Percentiles rank a stretch among this genome's conserved stretches.
These are phyloP conservation scores for Nadsonia fulvescens DNA, from an alignment of 805 yeast species.

Conservation along the genomic window DNA sequence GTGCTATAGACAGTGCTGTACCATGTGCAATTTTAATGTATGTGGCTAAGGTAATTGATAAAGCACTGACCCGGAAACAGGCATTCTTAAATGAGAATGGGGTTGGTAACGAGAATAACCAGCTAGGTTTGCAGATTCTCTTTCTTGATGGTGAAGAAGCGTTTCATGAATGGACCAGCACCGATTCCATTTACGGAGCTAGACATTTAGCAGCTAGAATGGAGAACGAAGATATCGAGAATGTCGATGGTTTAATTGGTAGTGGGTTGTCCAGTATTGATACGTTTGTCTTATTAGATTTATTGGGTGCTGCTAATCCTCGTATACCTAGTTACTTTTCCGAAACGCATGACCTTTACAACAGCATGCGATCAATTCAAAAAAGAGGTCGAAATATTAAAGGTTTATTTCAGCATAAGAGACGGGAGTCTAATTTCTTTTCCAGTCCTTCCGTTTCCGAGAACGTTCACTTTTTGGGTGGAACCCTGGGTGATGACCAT, in stretches of 20 bases:
- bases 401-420: background rate
- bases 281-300: conserved; percentile 30
- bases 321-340: conserved; percentile 27
- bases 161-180: conserved; percentile 29
- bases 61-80: conserved; percentile 9
- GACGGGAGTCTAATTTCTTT: conserved; percentile 7
- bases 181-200: conserved; percentile 41
- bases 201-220: conserved; percentile 28
- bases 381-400: conserved; percentile 8
- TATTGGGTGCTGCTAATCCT: conserved; percentile 26
- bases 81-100: conserved; percentile 3
- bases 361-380: conserved; percentile 22
- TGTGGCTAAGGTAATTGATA: conserved; percentile 19
- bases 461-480: no score
- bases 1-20: conserved; percentile 43
- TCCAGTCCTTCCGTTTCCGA: conserved; percentile 7
- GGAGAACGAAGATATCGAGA: conserved; percentile 13
- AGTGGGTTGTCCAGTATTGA: conserved; percentile 21
- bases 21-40: conserved; percentile 36
- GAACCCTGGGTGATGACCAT: conserved; percentile 32
- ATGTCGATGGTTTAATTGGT: conserved; percentile 7
- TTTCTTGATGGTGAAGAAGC: conserved; percentile 53
- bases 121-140: conserved; percentile 26
- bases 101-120: conserved; percentile 7
- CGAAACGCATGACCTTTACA: conserved; percentile 23